Evolutionary conservation across 805 yeast genomes (phyloP).

Genomic region (Naumovozyma castellii): DNA sequence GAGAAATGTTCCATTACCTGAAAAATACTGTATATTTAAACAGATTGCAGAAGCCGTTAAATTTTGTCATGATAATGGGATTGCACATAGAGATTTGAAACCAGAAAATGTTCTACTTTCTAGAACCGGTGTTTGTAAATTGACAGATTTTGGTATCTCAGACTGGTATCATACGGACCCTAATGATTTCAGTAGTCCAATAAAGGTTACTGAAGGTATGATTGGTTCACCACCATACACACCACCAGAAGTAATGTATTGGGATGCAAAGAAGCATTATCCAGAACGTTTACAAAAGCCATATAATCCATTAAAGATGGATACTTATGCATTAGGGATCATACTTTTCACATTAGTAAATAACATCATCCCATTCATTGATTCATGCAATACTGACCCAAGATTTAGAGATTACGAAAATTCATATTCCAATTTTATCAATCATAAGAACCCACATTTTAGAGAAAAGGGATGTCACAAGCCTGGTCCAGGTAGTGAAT

Average conservation of each 20-base stretch:
- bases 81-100: conserved; percentile 66
- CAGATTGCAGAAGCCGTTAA: conserved; percentile 56
- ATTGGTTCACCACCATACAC: conserved; percentile 79
- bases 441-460: conserved; percentile 39
- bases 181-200: conserved; percentile 39
- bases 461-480: conserved; percentile 35
- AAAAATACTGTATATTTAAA: conserved; percentile 58
- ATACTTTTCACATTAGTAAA: conserved; percentile 51
- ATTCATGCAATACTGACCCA: conserved; percentile 39
- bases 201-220: conserved; percentile 34
- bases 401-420: conserved; percentile 48
- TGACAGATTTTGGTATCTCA: conserved; percentile 73
- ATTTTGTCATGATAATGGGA: conserved; percentile 54
- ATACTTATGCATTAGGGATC: conserved; percentile 67
- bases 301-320: conserved; percentile 61
- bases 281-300: conserved; percentile 29
- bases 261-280: conserved; percentile 26
- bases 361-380: conserved; percentile 52
- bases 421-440: conserved; percentile 35
- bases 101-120: conserved; percentile 65
- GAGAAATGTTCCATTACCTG: conserved; percentile 42
- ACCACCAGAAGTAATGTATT: conserved; percentile 64
- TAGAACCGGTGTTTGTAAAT: conserved; percentile 49
- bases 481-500: conserved; percentile 65
- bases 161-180: conserved; percentile 51